A percentile compares a stretch with the other conserved stretches of the same genome.
These are phyloP conservation scores for Novymonas esmeraldas DNA, from an alignment of 208 protist species.

Conservation along the genomic window DNA sequence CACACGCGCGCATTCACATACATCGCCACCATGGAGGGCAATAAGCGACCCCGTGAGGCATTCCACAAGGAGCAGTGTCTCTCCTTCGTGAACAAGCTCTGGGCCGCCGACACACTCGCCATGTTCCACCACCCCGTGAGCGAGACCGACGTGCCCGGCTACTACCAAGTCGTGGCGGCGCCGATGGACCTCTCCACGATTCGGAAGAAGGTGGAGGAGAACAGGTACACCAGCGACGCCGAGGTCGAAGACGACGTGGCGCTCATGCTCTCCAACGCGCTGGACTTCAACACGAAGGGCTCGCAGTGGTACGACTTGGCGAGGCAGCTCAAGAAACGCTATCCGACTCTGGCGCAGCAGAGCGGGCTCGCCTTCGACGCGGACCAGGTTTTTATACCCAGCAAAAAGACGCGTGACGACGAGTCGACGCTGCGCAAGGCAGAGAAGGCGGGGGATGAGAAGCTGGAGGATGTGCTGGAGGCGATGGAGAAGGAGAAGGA, in stretches of 20 bases:
- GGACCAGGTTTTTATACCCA: slow-evolving; percentile 82
- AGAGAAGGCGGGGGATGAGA: slow-evolving; percentile 66
- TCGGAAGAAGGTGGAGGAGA: slow-evolving; percentile 57
- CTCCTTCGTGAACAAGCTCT: slow-evolving; percentile 67
- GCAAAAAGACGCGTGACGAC: slow-evolving; percentile 69
- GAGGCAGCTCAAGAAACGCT: slow-evolving; percentile 56
- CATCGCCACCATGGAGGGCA: slow-evolving; percentile 6
- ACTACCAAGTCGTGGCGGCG: slow-evolving; percentile 59
- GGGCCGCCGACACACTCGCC: slow-evolving; percentile 72
- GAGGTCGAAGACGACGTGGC: slow-evolving; percentile 84
- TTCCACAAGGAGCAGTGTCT: slow-evolving; percentile 67
- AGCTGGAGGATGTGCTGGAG: slow-evolving; percentile 67
- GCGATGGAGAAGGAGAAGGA: slow-evolving; percentile 84
- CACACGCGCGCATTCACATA: background rate
- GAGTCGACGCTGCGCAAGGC: slow-evolving; percentile 80
- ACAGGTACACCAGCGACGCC: slow-evolving; percentile 60
- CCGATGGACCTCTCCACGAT: slow-evolving; percentile 89
- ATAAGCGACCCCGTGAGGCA: slow-evolving; percentile 41
- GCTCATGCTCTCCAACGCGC: slow-evolving; percentile 87
- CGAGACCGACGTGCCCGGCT: slow-evolving; percentile 73
- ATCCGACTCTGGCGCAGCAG: slow-evolving; percentile 49
- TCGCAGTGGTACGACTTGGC: slow-evolving; percentile 68
- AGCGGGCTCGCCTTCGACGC: slow-evolving; percentile 60
- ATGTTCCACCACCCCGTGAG: slow-evolving; percentile 92
- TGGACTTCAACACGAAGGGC: slow-evolving; percentile 85